Conservation (phyloP, 148 eudicot genomes). For the Silene uniflora region DNA sequence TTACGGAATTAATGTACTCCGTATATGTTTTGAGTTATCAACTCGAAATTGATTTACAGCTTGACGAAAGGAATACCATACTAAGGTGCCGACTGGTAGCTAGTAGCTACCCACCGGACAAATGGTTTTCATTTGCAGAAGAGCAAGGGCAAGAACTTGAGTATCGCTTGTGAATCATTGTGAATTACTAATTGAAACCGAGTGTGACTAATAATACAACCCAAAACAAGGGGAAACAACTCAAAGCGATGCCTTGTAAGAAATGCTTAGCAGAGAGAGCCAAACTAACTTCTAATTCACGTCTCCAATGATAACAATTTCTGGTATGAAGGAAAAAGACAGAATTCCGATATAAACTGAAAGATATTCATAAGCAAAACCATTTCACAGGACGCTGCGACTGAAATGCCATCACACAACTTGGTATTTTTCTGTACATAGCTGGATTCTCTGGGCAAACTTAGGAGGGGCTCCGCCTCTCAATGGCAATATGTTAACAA, state of each 20-base stretch:
- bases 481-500: slow-evolving; percentile 55
- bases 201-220: slow-evolving; percentile 5
- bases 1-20: no score
- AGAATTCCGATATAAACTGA: neutral
- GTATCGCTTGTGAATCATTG: no score
- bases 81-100: no score
- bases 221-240: neutral
- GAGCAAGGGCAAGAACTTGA: neutral
- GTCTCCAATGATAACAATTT: neutral
- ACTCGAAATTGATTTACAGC: no score
- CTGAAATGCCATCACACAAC: slow-evolving; percentile 43
- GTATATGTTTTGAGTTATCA: no score
- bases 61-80: neutral
- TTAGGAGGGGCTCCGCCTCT: slow-evolving; percentile 73
- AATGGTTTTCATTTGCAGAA: neutral
- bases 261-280: neutral
- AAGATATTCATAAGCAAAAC: neutral
- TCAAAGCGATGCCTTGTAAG: neutral
- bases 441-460: slow-evolving; percentile 58
- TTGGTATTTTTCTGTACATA: slow-evolving; percentile 68
- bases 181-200: neutral
- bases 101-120: no score
- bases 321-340: neutral
- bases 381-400: neutral
- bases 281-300: neutral